Evolutionary conservation across 2,329 filamentous ascomycete species (phyloP), one percentile per base, ranked within the genome.

Genomic region (Knoxdaviesia proteae): DNA sequence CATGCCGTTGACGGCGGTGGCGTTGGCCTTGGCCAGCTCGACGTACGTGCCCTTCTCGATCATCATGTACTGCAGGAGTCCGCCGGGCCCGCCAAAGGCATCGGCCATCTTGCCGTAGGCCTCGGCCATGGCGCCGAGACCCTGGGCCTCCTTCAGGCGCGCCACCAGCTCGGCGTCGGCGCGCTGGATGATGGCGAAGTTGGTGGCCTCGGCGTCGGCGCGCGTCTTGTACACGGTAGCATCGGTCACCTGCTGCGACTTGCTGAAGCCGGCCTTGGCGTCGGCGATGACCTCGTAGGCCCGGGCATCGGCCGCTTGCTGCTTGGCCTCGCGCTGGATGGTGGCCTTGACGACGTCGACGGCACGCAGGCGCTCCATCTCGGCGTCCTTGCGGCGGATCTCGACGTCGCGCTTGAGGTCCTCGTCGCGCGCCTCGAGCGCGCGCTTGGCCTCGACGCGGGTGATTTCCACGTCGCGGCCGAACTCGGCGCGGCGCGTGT

Each of bases 51-150:
- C 78, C 58, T 79, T 79, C 62, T 87, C 78, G 54, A 93, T 75
- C 84, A 92, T 92, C 61, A 88, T 70, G 65, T 81, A 88, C 57
- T 87, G 79, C 51, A 92, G 65, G 45, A 93, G 67, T 32, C 80
- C 81, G 34, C 77, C 69, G 2, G 84, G 80, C 0, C 84, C 84
- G 46, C 84, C 84, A 39, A 92, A 75, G 0, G 82, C 82, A 1
- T 68, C 59, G 3, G 77, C 67, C 53, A 92, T 68, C 51, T 77
- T 74, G 48, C 65, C 67, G 58, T 90, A 92, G n/a, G 81, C 83
- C 44, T 78, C 75, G 1, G 84, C 82, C 74, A 86, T 84, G 51
- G 82, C 80, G 0, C 64, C 58, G 34, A 88, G 62, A 61, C 79
- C 84, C 52, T 86, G 79, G 2, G 84, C 84, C 55, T 88, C 80